These are phyloP conservation scores for Pisolithus marmoratus DNA, from an alignment of 768 basidiomycete genomes.

Conservation along the genomic window DNA sequence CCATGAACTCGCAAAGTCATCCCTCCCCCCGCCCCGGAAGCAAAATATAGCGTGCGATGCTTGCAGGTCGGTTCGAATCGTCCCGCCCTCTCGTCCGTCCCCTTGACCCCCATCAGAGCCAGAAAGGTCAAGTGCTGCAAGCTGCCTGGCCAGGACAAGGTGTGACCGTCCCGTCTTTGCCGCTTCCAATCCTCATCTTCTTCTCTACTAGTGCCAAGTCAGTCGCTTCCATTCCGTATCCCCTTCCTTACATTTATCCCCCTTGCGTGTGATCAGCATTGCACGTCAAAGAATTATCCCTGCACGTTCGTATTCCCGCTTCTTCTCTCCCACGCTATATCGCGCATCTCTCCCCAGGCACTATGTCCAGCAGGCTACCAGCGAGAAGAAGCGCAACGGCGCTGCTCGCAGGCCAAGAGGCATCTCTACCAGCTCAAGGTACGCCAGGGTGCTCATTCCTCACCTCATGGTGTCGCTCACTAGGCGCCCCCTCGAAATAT, in stretches of 20 bases:
- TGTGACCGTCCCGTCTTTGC: conserved; percentile 27
- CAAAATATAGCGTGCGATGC: conserved; percentile 94
- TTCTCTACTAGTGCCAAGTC: conserved; percentile 59
- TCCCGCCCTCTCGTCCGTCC: conserved; percentile 1
- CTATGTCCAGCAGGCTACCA: conserved; percentile 78
- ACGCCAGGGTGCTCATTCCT: conserved; percentile 14
- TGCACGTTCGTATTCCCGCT: conserved; percentile 68
- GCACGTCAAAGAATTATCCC: conserved; percentile 79
- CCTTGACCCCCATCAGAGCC: conserved; percentile 39
- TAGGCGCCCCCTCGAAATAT: background rate
- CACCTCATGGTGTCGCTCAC: conserved; percentile 6
- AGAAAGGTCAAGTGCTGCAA: conserved; percentile 89
- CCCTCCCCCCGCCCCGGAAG: conserved; percentile 78
- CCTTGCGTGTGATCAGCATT: conserved; percentile 51
- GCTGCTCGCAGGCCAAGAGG: conserved; percentile 62
- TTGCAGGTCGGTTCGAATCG: conserved; percentile 53
- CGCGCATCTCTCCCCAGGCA: conserved; percentile 42
- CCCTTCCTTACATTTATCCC: background rate
- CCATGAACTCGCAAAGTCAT: conserved; percentile 67
- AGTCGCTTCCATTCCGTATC: conserved; percentile 11
- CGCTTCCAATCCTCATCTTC: conserved; percentile 5
- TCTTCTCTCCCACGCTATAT: conserved; percentile 12
- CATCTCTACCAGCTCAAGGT: conserved; percentile 48
- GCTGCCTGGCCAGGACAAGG: conserved; percentile 78
- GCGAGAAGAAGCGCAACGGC: conserved; percentile 70